These are phyloP conservation scores for Lasiodiplodia sp. DNA, from an alignment of 2,329 filamentous ascomycete species.

Conservation along the genomic window DNA sequence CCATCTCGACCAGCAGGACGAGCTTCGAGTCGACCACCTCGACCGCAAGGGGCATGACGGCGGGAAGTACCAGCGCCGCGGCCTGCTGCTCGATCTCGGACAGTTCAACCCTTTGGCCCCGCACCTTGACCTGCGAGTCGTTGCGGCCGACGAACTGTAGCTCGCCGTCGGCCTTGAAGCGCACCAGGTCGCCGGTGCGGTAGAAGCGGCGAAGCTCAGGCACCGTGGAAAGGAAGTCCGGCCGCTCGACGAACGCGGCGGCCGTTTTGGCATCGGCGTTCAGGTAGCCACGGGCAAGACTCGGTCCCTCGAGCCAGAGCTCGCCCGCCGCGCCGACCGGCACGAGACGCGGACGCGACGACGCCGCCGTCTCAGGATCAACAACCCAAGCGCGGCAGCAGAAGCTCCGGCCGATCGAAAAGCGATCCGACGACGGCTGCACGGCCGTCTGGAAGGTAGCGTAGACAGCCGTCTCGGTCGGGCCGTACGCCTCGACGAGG, in stretches of 20 bases:
- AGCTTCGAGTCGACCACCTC: slow-evolving; percentile 54
- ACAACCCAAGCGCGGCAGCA: slow-evolving; percentile 37
- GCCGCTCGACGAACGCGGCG: slow-evolving; percentile 41
- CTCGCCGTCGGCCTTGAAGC: slow-evolving; percentile 46
- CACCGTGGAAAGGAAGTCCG: slow-evolving; percentile 38
- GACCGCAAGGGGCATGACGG: slow-evolving; percentile 42
- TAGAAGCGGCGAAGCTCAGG: slow-evolving; percentile 63
- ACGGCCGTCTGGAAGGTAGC: slow-evolving; percentile 40
- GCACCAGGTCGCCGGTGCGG: slow-evolving; percentile 13
- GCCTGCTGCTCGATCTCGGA: slow-evolving; percentile 49
- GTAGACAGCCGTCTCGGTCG: slow-evolving; percentile 32
- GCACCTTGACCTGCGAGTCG: slow-evolving; percentile 63
- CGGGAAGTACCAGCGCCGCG: slow-evolving; percentile 32
- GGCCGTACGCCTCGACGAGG: slow-evolving; percentile 17
- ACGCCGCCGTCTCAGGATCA: slow-evolving; percentile 35
- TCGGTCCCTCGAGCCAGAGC: slow-evolving; percentile 55
- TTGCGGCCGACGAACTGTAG: slow-evolving; percentile 69
- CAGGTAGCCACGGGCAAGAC: slow-evolving; percentile 55
- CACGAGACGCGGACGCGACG: background rate
- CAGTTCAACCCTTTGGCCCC: slow-evolving; percentile 50
- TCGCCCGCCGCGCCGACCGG: slow-evolving; percentile 57
- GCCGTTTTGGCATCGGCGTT: slow-evolving; percentile 39
- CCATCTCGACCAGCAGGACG: background rate
- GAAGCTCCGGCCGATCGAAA: slow-evolving; percentile 12
- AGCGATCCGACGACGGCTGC: slow-evolving; percentile 37